phyloP scores from a whole-genome alignment of 371 early-diverging fungal genomes.

The Sporodiniella umbellata region DNA sequence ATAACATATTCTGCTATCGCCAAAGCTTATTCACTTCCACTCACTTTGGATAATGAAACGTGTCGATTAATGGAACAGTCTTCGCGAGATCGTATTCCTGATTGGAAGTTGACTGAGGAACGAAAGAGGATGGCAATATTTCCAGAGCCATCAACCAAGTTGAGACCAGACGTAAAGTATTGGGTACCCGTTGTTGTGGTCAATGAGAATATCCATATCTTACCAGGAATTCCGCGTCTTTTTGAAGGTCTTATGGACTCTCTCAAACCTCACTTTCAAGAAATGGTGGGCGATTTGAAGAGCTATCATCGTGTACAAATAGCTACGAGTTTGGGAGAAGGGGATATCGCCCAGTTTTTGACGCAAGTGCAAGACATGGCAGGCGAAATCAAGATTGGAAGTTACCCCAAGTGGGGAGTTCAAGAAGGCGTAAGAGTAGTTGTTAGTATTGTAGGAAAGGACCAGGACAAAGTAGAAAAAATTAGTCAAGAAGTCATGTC shows the following conservation, averaged over 20 bases:
- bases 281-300: conserved; percentile 8
- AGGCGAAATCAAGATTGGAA: conserved; percentile 58
- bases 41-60: conserved; percentile 56
- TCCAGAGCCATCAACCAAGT: conserved; percentile 45
- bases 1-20: conserved; percentile 72
- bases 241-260: conserved; percentile 52
- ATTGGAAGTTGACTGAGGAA: conserved; percentile 44
- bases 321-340: conserved; percentile 53
- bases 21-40: conserved; percentile 47
- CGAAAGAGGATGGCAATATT: conserved; percentile 69
- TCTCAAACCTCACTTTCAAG: conserved; percentile 26
- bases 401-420: conserved; percentile 63
- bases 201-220: conserved; percentile 63
- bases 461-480: conserved; percentile 25
- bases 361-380: conserved; percentile 39
- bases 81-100: conserved; percentile 6
- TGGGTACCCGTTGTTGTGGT: conserved; percentile 77
- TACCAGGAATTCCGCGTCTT: conserved; percentile 70
- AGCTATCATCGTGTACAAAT: conserved; percentile 51
- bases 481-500: conserved; percentile 11
- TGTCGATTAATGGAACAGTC: conserved; percentile 50
- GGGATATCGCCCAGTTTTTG: conserved; percentile 53
- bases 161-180: conserved; percentile 39
- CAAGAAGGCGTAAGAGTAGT: conserved; percentile 38
- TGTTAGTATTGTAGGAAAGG: conserved; percentile 52